These are phyloP conservation scores for Malassezia sp. DNA, from an alignment of 1,284 basidiomycete species.

Conservation along the genomic window DNA sequence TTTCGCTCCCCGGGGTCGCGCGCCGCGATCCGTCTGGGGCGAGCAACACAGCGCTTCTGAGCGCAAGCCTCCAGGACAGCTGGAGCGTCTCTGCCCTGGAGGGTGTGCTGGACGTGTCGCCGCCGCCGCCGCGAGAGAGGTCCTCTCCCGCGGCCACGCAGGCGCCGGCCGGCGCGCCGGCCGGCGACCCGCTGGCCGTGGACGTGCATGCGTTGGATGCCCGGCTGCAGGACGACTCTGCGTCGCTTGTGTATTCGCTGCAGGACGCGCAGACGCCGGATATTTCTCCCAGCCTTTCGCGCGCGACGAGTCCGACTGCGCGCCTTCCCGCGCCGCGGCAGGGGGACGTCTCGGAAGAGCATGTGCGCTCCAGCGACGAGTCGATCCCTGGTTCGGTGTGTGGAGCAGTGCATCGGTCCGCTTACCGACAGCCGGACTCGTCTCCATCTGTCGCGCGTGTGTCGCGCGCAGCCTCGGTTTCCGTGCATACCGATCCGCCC, in stretches of 20 bases:
- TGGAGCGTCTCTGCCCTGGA: too few species aligned
- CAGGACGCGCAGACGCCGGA: neutral
- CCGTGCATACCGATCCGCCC: too few species aligned
- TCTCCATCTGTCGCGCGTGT: too few species aligned
- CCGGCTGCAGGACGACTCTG: constrained; percentile 7
- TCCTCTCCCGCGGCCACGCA: neutral
- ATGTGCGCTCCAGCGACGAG: too few species aligned
- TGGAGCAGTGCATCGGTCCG: too few species aligned
- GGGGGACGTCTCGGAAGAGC: too few species aligned
- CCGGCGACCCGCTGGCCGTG: neutral
- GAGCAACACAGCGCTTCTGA: neutral
- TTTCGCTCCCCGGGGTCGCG: constrained; percentile 8
- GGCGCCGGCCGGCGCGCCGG: neutral
- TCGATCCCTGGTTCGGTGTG: too few species aligned
- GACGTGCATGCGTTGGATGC: neutral
- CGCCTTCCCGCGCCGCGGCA: too few species aligned
- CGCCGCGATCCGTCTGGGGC: too few species aligned
- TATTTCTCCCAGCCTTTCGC: neutral
- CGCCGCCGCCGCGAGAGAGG: neutral
- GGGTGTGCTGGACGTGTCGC: neutral
- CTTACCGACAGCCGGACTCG: too few species aligned
- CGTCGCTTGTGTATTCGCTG: constrained; percentile 4
- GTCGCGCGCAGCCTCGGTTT: too few species aligned
- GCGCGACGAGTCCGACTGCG: too few species aligned
- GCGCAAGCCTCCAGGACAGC: neutral